A percentile compares a stretch with the other conserved stretches of the same genome.
These are phyloP conservation scores for Acacia confusa DNA, from an alignment of 306 rosid genomes.

Conservation along the genomic window DNA sequence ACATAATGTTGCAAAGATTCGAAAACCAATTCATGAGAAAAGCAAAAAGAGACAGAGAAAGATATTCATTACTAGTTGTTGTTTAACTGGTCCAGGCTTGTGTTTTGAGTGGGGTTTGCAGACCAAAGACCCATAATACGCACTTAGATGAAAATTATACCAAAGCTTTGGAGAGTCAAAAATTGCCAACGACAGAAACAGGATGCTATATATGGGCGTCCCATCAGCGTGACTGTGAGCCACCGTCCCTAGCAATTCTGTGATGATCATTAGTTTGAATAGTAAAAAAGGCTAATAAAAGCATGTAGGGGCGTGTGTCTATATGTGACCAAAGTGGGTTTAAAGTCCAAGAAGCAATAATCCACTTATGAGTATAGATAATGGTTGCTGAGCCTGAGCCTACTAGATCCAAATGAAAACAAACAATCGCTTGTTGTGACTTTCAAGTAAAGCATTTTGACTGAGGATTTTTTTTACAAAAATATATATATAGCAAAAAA, in stretches of 20 bases:
- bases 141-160: background rate
- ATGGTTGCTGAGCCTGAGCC: background rate
- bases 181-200: constrained; percentile 44
- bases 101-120: constrained; percentile 25
- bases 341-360: background rate
- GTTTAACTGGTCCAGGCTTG: background rate
- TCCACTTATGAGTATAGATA: background rate
- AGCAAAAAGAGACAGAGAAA: background rate
- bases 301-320: background rate
- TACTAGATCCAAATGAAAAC: background rate
- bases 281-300: constrained; percentile 17
- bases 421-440: constrained; percentile 17
- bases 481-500: background rate
- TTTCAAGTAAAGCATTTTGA: background rate
- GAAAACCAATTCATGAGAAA: constrained; percentile 1
- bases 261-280: constrained; percentile 35
- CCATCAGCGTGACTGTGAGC: background rate
- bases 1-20: constrained; percentile 22
- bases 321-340: background rate
- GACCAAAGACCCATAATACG: constrained; percentile 15
- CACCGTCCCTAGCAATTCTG: background rate
- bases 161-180: constrained; percentile 29
- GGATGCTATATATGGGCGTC: background rate
- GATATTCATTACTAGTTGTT: background rate
- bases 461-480: background rate